phyloP scores from a whole-genome alignment of 805 yeast genomes.

The Komagataella populi region DNA sequence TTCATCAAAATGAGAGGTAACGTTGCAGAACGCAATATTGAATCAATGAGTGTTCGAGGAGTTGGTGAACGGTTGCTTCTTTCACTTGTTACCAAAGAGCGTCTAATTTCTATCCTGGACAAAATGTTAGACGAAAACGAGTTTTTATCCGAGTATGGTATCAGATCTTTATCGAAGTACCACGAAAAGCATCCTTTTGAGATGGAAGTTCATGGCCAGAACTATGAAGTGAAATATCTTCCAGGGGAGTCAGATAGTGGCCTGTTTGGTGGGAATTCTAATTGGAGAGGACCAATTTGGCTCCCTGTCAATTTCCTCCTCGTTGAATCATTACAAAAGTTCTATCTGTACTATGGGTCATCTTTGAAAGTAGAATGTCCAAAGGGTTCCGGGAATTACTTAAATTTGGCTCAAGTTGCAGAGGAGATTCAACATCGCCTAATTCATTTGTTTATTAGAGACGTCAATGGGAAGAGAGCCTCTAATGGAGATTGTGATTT shows the following conservation, averaged over 20 bases:
- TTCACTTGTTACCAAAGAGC: slow-evolving; percentile 69
- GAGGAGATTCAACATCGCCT: slow-evolving; percentile 81
- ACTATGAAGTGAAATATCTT: slow-evolving; percentile 57
- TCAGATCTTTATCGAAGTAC: slow-evolving; percentile 75
- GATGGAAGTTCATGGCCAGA: slow-evolving; percentile 70
- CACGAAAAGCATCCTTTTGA: slow-evolving; percentile 77
- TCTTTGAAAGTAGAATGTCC: slow-evolving; percentile 81
- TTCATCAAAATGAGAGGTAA: slow-evolving; percentile 56
- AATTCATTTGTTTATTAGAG: slow-evolving; percentile 61
- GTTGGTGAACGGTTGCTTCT: slow-evolving; percentile 70
- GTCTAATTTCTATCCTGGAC: slow-evolving; percentile 60
- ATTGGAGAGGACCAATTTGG: slow-evolving; percentile 98
- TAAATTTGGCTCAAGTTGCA: slow-evolving; percentile 81
- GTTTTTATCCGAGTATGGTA: slow-evolving; percentile 73
- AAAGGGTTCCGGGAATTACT: slow-evolving; percentile 59
- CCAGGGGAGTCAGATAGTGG: slow-evolving; percentile 90
- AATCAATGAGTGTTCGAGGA: slow-evolving; percentile 68
- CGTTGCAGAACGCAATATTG: slow-evolving; percentile 71
- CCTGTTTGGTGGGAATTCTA: slow-evolving; percentile 91
- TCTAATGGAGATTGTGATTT: slow-evolving; percentile 55
- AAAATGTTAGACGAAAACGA: slow-evolving; percentile 80
- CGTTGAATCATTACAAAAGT: slow-evolving; percentile 78
- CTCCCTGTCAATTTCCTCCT: slow-evolving; percentile 81
- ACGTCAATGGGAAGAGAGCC: slow-evolving; percentile 49
- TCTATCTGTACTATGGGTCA: slow-evolving; percentile 80